These are phyloP conservation scores for Candida stauntonica DNA, from an alignment of 805 yeast genomes.

Conservation along the genomic window DNA sequence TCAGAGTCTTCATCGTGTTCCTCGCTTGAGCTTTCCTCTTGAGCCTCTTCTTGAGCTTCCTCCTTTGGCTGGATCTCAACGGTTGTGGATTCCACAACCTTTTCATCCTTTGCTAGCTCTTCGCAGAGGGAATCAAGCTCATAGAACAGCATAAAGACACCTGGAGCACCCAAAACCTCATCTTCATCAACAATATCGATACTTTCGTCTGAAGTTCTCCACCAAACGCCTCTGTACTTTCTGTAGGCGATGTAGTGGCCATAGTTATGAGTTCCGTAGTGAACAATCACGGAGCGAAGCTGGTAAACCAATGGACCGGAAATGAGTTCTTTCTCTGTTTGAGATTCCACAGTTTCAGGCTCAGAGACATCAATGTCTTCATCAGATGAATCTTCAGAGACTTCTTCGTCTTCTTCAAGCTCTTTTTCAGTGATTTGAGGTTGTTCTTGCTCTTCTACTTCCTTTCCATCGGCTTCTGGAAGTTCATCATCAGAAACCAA, in stretches of 20 bases:
- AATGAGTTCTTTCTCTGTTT: conserved; percentile 14
- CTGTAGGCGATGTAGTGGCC: conserved; percentile 96
- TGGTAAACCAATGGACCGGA: conserved; percentile 54
- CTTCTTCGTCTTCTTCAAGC: conserved; percentile 6
- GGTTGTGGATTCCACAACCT: conserved; percentile 1
- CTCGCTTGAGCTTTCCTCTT: too few relatives aligned
- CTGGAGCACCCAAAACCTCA: conserved; percentile 78
- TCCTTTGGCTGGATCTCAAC: not conserved
- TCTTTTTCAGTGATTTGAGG: conserved; percentile 9
- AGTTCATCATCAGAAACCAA: not conserved
- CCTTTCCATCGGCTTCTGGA: conserved; percentile 10
- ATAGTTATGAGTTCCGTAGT: conserved; percentile 92
- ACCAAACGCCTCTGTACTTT: conserved; percentile 81
- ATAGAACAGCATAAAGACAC: conserved; percentile 90
- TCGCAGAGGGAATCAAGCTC: conserved; percentile 47
- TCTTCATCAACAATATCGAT: conserved; percentile 75
- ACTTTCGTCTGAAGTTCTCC: conserved; percentile 90
- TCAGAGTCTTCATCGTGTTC: too few relatives aligned
- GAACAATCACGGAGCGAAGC: conserved; percentile 82
- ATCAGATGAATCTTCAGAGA: conserved; percentile 4
- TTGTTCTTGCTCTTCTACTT: too few relatives aligned
- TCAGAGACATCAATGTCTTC: conserved; percentile 3
- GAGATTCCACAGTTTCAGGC: conserved; percentile 10
- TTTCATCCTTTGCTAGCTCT: conserved; percentile 9
- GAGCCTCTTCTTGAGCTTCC: too few relatives aligned